Base-by-base conservation (phyloP, 2,329 filamentous ascomycete genomes). In the Eutypa lata region DNA sequence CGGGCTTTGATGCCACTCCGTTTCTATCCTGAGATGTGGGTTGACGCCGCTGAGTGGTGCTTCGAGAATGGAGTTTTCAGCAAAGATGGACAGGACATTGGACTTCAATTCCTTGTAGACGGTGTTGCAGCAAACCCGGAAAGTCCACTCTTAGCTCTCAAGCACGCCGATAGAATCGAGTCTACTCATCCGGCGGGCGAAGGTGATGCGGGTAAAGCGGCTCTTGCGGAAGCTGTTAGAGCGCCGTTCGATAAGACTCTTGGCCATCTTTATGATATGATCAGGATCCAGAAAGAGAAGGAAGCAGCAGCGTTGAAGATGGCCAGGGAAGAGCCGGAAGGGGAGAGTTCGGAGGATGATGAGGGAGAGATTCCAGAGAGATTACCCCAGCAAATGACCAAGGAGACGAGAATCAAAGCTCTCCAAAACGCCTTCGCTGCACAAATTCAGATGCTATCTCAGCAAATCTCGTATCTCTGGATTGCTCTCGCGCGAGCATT, bases 21-120 rank as follows among this genome's bases (percentile, higher is more conserved):
- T 48, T 99, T 97, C 72, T 94, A 93, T 83, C 92, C 94, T 3
- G 90, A 96, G 67, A 86, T 97, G 61, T 99, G 94, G 94, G 92
- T 91, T 48, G 91, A 97, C 55, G 93, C 91, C 10, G 90, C 92
- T 1, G 89, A 96, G 59, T 97, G 93, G 84, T 96, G 90, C 70
- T 91, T 91, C 64, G 82, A 88, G 51, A 91, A 94, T 62, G 83
- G 83, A 44, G 74, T 92, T 60, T 67, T 72, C 10, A 55, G 53
- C 50, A 75, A 84, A 44, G 87, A 91, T 35, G 80, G 81, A 45
- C 76, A 79, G 54, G 75, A 79, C 6, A 65, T 73, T 54, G 91
- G 91, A 11, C 83, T 88, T 22, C 84, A 90, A 10, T 90, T 97
- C 63, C 76, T 99, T 22, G 79, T 84, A 21, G 85, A 94, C 57